Conservation (phyloP, 2,329 filamentous ascomycete species). For the Fusarium luffae region DNA sequence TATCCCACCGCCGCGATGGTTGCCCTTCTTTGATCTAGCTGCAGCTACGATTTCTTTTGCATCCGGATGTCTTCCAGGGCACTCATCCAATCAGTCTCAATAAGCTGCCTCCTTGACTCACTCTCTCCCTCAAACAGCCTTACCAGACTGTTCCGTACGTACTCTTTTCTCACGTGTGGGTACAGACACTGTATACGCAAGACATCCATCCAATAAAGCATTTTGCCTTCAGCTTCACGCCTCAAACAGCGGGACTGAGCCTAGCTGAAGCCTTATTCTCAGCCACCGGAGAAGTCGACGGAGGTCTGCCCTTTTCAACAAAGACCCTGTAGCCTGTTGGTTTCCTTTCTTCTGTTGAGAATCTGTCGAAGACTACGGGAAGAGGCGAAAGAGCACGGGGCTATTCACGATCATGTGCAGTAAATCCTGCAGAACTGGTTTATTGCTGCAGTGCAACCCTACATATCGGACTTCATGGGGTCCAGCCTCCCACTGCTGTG, state of each 20-base stretch:
- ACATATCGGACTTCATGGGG: not conserved
- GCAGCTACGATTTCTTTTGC: not conserved
- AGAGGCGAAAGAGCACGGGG: not conserved
- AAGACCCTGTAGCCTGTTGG: not conserved
- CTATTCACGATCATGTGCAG: slow-evolving; percentile 8
- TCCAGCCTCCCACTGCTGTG: slow-evolving; percentile 2
- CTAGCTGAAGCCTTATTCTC: slow-evolving; percentile 17
- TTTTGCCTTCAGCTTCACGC: slow-evolving; percentile 13
- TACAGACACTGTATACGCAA: slow-evolving; percentile 1
- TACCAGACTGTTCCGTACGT: not conserved
- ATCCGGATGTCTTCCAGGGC: not conserved
- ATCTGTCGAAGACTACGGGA: not conserved
- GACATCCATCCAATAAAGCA: slow-evolving; percentile 3
- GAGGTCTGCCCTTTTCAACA: not conserved
- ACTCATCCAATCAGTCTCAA: slow-evolving; percentile 1
- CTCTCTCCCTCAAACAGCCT: not conserved
- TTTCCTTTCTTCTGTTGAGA: not conserved
- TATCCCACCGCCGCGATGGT: not conserved
- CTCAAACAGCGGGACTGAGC: not conserved
- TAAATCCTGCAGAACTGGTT: not conserved
- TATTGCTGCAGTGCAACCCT: slow-evolving; percentile 32
- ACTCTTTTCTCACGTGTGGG: not conserved
- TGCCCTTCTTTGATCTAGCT: slow-evolving; percentile 10
- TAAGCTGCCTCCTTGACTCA: not conserved
- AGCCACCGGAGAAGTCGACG: slow-evolving; percentile 17